These are phyloP conservation scores for Suhomyces anneliseae DNA, from an alignment of 1,139 yeast species.

Conservation along the genomic window DNA sequence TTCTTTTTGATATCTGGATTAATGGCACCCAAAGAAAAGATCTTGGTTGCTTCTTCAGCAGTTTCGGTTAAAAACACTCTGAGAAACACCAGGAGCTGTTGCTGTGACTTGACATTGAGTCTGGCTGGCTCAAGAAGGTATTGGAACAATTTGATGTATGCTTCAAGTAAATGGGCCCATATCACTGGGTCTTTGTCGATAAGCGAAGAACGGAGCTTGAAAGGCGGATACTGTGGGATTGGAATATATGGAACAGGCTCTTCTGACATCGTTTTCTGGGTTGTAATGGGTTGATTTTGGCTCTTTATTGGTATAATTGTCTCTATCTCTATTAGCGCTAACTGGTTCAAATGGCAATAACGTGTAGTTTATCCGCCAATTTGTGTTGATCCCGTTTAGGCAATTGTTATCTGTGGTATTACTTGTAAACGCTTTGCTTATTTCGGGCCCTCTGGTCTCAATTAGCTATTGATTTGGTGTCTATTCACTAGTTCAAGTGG, in stretches of 20 bases:
- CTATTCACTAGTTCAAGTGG: not conserved
- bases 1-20: constrained; percentile 65
- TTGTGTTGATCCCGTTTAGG: too few species aligned
- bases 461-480: not conserved
- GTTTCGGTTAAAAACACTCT: constrained; percentile 60
- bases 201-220: constrained; percentile 66
- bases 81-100: constrained; percentile 57
- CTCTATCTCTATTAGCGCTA: too few species aligned
- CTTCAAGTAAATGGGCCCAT: constrained; percentile 70
- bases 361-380: too few species aligned
- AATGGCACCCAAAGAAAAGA: constrained; percentile 66
- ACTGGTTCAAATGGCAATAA: too few species aligned
- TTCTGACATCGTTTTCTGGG: not conserved
- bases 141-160: constrained; percentile 54
- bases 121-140: constrained; percentile 40
- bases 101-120: constrained; percentile 53
- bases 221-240: constrained; percentile 72
- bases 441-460: too few species aligned
- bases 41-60: constrained; percentile 55
- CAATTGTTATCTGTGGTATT: too few species aligned
- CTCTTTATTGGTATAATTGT: not conserved
- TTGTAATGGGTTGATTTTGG: not conserved
- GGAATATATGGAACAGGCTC: constrained; percentile 38
- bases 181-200: constrained; percentile 82
- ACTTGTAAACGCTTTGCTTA: too few species aligned